Conservation (phyloP, 2,329 filamentous ascomycete species). For the Paraphoma chrysanthemicola region DNA sequence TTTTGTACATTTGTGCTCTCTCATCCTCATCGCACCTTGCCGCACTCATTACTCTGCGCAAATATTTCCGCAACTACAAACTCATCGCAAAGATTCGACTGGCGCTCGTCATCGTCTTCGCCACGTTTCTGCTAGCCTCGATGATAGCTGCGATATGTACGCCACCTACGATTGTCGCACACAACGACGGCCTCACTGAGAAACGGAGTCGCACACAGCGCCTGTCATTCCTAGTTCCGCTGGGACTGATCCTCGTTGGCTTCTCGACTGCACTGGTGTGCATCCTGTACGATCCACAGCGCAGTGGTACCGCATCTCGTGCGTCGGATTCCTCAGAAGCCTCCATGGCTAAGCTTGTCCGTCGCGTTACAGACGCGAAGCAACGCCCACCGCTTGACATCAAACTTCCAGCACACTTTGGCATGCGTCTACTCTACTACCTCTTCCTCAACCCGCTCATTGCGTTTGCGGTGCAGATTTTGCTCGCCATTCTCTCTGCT, state of each 20-base stretch:
- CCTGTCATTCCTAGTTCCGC: conserved; percentile 30
- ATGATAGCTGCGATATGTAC: conserved; percentile 35
- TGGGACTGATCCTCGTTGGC: conserved; percentile 35
- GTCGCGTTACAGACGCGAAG: conserved; percentile 12
- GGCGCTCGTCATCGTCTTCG: conserved; percentile 34
- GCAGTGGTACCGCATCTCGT: conserved; percentile 3
- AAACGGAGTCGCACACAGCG: conserved; percentile 24
- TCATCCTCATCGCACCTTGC: conserved; percentile 42
- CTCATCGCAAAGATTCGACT: conserved; percentile 38
- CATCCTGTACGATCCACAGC: conserved; percentile 31
- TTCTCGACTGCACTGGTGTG: conserved; percentile 38
- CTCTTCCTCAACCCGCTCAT: conserved; percentile 38
- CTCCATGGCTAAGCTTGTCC: conserved; percentile 6
- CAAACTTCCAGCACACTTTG: conserved; percentile 14
- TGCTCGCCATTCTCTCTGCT: conserved; percentile 29
- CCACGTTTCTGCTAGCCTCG: conserved; percentile 32
- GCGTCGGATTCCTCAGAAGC: conserved; percentile 5
- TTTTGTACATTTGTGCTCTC: conserved; percentile 40
- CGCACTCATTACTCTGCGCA: conserved; percentile 39
- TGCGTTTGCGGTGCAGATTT: conserved; percentile 34
- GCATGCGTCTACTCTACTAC: conserved; percentile 23
- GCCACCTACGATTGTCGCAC: conserved; percentile 11
- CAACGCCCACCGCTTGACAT: neutral
- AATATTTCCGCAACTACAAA: conserved; percentile 38
- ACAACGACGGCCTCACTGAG: conserved; percentile 3